phyloP scores from a whole-genome alignment of 495 filamentous ascomycete species.

The Symbiotaphrina buchneri region DNA sequence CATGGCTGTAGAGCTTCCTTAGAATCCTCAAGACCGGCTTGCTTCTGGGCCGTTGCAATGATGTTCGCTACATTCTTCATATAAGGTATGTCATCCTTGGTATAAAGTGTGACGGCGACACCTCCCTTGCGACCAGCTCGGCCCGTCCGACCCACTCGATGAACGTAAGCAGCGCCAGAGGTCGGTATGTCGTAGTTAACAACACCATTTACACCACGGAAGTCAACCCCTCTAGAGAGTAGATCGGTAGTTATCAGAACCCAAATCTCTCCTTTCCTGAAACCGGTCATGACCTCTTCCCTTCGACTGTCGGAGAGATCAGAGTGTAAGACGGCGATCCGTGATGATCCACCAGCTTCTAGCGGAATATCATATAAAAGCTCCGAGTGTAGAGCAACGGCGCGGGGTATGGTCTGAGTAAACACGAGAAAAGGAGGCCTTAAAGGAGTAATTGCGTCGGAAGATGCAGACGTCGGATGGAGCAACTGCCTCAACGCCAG shows the following conservation, averaged over 20 bases:
- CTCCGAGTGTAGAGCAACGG: slow-evolving; percentile 68
- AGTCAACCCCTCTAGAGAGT: slow-evolving; percentile 76
- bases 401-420: slow-evolving; percentile 34
- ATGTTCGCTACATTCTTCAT: slow-evolving; percentile 86
- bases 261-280: slow-evolving; percentile 87
- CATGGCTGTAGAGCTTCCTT: slow-evolving; percentile 48
- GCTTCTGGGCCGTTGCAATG: slow-evolving; percentile 60
- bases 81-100: slow-evolving; percentile 78
- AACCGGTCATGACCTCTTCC: slow-evolving; percentile 61
- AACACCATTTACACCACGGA: slow-evolving; percentile 77
- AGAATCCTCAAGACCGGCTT: slow-evolving; percentile 14
- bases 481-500: slow-evolving; percentile 80
- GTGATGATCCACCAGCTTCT: slow-evolving; percentile 63
- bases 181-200: slow-evolving; percentile 94
- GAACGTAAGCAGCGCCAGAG: slow-evolving; percentile 72
- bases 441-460: slow-evolving; percentile 33
- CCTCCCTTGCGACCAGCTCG: slow-evolving; percentile 74
- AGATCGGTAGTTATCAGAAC: slow-evolving; percentile 89
- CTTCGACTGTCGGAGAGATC: slow-evolving; percentile 57
- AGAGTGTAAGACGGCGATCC: slow-evolving; percentile 80
- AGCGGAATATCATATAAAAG: slow-evolving; percentile 84
- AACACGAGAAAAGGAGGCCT: slow-evolving; percentile 28
- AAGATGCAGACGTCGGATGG: slow-evolving; percentile 32
- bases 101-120: slow-evolving; percentile 84
- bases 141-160: slow-evolving; percentile 81